Conservation (phyloP, 305 asterid genomes). For the Fraxinus greggii region DNA sequence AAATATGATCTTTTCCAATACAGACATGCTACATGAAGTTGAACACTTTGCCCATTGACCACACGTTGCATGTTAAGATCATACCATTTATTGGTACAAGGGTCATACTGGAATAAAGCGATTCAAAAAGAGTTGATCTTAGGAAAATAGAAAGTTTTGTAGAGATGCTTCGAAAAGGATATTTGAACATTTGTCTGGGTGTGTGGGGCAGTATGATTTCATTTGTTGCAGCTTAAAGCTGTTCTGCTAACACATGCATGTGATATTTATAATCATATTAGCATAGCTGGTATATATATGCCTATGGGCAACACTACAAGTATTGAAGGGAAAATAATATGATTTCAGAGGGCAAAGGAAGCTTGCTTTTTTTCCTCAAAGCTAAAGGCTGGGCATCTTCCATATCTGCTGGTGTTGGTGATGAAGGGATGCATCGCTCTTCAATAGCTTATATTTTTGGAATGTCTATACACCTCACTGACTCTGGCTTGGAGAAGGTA, state of each 20-base stretch:
- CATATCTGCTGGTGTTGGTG: conserved; percentile 94
- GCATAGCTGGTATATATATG: neutral
- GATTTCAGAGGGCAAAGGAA: conserved; percentile 94
- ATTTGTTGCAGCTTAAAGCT: conserved; percentile 4
- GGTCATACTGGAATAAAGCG: neutral
- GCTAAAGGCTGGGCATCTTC: conserved; percentile 85
- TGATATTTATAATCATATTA: conserved; percentile 9
- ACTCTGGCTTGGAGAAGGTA: conserved; percentile 89
- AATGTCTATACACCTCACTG: conserved; percentile 92
- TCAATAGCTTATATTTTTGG: conserved; percentile 79
- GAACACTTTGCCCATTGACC: neutral
- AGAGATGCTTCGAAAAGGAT: neutral
- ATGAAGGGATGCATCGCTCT: conserved; percentile 85
- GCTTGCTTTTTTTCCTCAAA: conserved; percentile 80
- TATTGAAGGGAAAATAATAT: conserved; percentile 23
- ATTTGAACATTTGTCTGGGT: neutral
- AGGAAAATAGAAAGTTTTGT: neutral
- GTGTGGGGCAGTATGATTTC: neutral
- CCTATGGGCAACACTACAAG: conserved; percentile 10
- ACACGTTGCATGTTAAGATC: neutral
- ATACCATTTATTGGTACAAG: neutral
- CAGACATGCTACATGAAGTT: neutral
- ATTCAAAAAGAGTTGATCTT: conserved; percentile 4
- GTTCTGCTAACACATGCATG: conserved; percentile 15
- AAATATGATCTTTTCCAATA: conserved; percentile 2